phyloP scores from a whole-genome alignment of 352 stramenopile species.

The Globisporangium paroecandrum region DNA sequence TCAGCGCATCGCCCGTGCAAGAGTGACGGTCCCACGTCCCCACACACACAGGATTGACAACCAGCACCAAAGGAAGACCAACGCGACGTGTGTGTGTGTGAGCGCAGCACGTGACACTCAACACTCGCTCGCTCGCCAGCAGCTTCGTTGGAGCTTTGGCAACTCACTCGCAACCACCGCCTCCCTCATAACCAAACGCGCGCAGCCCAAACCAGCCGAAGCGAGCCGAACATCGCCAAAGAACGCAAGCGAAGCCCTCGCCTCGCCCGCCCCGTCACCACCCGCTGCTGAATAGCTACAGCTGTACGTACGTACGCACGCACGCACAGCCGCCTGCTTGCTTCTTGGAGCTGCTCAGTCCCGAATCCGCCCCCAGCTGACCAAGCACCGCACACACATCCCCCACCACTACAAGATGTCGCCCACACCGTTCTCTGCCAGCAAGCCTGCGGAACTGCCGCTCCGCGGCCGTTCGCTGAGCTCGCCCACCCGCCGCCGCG shows the following conservation, averaged over 20 bases:
- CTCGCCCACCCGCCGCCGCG: background rate
- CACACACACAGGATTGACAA: background rate
- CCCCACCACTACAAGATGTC: slow-evolving; percentile 16
- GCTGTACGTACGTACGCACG: background rate
- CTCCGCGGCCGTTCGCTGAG: slow-evolving; percentile 11
- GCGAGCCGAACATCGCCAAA: slow-evolving; percentile 2
- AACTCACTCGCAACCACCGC: background rate
- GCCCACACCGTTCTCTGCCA: slow-evolving; percentile 24
- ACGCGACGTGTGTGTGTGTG: background rate
- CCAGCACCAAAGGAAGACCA: background rate
- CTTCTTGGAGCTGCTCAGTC: background rate
- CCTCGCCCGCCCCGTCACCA: background rate
- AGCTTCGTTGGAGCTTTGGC: background rate
- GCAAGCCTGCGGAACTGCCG: slow-evolving; percentile 13
- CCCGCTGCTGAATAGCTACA: background rate
- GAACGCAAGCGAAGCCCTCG: slow-evolving; percentile 8
- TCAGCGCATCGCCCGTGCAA: background rate
- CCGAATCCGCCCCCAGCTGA: background rate
- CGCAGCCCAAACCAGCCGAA: background rate
- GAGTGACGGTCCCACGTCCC: background rate
- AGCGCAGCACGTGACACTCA: background rate
- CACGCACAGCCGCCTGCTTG: background rate
- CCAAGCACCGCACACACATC: background rate
- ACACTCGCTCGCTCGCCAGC: background rate
- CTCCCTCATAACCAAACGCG: background rate